Evolutionary conservation across 371 early-diverging fungal genomes (phyloP).

Genomic region (Capillidium rhysosporum): DNA sequence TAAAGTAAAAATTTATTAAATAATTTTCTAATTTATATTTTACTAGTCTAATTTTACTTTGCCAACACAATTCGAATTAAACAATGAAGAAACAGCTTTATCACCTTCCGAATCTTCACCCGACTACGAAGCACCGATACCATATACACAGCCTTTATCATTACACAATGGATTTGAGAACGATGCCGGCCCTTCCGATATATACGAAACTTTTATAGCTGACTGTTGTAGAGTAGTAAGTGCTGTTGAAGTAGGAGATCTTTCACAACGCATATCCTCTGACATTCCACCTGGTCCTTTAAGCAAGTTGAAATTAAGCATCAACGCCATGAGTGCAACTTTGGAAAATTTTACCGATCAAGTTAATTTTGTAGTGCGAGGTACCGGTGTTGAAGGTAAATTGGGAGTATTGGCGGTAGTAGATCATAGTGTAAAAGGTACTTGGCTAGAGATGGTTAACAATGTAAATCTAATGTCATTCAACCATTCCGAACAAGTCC

Average conservation of each 20-base stretch:
- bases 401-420: slow-evolving; percentile 35
- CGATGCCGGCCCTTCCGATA: too few species aligned
- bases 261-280: slow-evolving; percentile 8
- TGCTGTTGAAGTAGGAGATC: slow-evolving; percentile 9
- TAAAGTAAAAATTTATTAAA: neutral
- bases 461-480: slow-evolving; percentile 42
- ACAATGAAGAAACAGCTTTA: too few species aligned
- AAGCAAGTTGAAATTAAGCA: slow-evolving; percentile 22
- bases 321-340: slow-evolving; percentile 44
- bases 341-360: slow-evolving; percentile 28
- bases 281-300: slow-evolving; percentile 9
- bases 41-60: neutral
- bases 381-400: slow-evolving; percentile 41
- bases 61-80: neutral
- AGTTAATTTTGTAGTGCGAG: slow-evolving; percentile 32
- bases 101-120: neutral
- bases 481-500: slow-evolving; percentile 42
- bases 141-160: too few species aligned
- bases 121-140: neutral
- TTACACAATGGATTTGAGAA: too few species aligned
- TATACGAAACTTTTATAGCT: too few species aligned
- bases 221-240: slow-evolving; percentile 8
- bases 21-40: neutral
- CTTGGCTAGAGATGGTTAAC: slow-evolving; percentile 46
- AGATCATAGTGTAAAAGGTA: slow-evolving; percentile 29